phyloP scores from a whole-genome alignment of 179 eudicot species.

The Amaranthus tricolor region DNA sequence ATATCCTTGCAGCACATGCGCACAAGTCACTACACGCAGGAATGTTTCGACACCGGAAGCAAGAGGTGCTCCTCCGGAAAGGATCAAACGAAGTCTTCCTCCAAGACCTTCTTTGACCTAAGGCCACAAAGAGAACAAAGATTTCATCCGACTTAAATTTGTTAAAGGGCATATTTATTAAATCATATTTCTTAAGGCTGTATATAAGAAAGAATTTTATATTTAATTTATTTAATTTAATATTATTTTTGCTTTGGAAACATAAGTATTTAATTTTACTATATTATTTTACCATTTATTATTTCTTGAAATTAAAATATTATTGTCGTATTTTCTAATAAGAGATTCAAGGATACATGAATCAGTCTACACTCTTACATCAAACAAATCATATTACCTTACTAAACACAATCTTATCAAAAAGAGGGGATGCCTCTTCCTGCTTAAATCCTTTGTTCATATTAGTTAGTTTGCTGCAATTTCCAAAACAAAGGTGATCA shows the following conservation, averaged over 20 bases:
- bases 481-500: not conserved
- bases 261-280: no score
- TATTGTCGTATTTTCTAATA: not conserved
- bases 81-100: constrained; percentile 78
- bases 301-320: no score
- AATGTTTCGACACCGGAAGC: constrained; percentile 73
- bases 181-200: no score
- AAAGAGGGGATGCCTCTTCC: constrained; percentile 68
- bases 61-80: constrained; percentile 97
- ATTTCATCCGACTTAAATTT: not conserved
- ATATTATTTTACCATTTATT: no score
- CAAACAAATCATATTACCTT: constrained; percentile 50
- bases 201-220: no score
- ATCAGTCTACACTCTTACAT: not conserved
- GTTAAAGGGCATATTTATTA: no score
- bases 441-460: constrained; percentile 80
- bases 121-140: constrained; percentile 12
- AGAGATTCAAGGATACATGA: not conserved
- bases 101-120: constrained; percentile 92
- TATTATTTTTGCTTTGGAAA: no score
- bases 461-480: constrained; percentile 72
- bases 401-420: constrained; percentile 77
- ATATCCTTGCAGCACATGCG: constrained; percentile 92
- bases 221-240: no score
- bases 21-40: constrained; percentile 79